Evolutionary conservation across 2,329 filamentous ascomycete species (phyloP).

Genomic region (Trematosphaeria pertusa): DNA sequence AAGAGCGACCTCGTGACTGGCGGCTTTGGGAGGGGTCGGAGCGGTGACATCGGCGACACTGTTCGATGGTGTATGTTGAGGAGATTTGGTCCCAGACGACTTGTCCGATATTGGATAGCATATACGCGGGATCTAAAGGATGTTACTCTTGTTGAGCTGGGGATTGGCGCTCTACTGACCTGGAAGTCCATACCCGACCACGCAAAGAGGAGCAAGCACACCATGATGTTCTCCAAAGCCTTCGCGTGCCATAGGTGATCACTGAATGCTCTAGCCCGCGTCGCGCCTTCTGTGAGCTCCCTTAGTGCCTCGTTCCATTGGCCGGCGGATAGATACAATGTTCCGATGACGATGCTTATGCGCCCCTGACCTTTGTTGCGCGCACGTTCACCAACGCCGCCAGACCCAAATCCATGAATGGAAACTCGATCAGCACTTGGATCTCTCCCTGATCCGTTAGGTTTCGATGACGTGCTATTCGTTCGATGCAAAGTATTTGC

Average conservation of each 20-base stretch:
- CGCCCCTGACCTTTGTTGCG: slow-evolving; percentile 83
- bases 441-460: slow-evolving; percentile 58
- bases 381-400: slow-evolving; percentile 75
- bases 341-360: slow-evolving; percentile 79
- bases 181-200: slow-evolving; percentile 87
- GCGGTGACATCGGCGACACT: slow-evolving; percentile 48
- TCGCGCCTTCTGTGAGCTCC: slow-evolving; percentile 81
- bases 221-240: slow-evolving; percentile 83
- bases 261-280: slow-evolving; percentile 76
- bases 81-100: slow-evolving; percentile 50
- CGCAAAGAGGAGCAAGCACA: slow-evolving; percentile 81
- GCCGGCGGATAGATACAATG: slow-evolving; percentile 86
- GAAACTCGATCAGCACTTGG: slow-evolving; percentile 67
- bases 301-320: slow-evolving; percentile 88
- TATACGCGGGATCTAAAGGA: slow-evolving; percentile 58
- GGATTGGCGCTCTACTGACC: slow-evolving; percentile 52
- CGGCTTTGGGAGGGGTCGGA: slow-evolving; percentile 52
- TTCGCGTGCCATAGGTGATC: slow-evolving; percentile 99
- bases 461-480: slow-evolving; percentile 31
- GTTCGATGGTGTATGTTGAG: slow-evolving; percentile 48
- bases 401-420: slow-evolving; percentile 68
- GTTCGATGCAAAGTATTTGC: slow-evolving; percentile 52
- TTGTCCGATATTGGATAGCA: slow-evolving; percentile 61
- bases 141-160: slow-evolving; percentile 13
- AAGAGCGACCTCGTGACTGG: slow-evolving; percentile 47